Conservation (phyloP, 1,139 yeast species). For the Candida gigantensis region DNA sequence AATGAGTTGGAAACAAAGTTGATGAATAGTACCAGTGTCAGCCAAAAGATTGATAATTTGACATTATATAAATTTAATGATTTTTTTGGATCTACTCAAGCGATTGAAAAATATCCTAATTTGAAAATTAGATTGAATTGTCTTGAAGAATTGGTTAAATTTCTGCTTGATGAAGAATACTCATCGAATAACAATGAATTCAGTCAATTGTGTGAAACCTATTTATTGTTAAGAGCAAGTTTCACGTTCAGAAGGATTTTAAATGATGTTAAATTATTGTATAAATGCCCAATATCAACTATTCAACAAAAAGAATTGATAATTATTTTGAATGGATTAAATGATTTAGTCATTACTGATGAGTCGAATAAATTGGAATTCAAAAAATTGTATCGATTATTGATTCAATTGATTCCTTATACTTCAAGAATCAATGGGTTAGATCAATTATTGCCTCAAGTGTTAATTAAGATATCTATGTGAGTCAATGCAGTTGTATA, state of each 20-base stretch:
- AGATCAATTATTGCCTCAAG: slow-evolving; percentile 11
- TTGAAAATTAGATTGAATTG: slow-evolving; percentile 33
- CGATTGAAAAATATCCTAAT: slow-evolving; percentile 23
- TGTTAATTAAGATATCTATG: slow-evolving; percentile 7
- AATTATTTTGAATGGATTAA: slow-evolving; percentile 28
- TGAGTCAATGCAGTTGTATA: neutral
- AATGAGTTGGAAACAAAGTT: slow-evolving; percentile 30
- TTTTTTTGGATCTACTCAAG: slow-evolving; percentile 36
- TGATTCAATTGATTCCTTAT: slow-evolving; percentile 30
- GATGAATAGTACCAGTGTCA: slow-evolving; percentile 10
- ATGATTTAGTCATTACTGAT: slow-evolving; percentile 10
- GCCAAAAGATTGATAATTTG: slow-evolving; percentile 19
- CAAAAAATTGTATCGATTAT: slow-evolving; percentile 21
- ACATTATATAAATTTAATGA: slow-evolving; percentile 26
- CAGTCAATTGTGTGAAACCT: slow-evolving; percentile 22
- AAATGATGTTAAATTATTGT: slow-evolving; percentile 32
- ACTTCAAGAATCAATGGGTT: slow-evolving; percentile 22
- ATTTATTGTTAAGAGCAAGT: slow-evolving; percentile 31
- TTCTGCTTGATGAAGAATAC: slow-evolving; percentile 16
- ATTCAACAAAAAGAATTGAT: slow-evolving; percentile 37
- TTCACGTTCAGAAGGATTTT: slow-evolving; percentile 38
- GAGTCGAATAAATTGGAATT: slow-evolving; percentile 10
- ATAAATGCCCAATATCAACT: slow-evolving; percentile 36
- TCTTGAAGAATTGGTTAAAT: slow-evolving; percentile 32
- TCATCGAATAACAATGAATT: slow-evolving; percentile 15